Evolutionary conservation across 148 eudicot genomes (phyloP).

Genomic region (Vaccinium darrowii): DNA sequence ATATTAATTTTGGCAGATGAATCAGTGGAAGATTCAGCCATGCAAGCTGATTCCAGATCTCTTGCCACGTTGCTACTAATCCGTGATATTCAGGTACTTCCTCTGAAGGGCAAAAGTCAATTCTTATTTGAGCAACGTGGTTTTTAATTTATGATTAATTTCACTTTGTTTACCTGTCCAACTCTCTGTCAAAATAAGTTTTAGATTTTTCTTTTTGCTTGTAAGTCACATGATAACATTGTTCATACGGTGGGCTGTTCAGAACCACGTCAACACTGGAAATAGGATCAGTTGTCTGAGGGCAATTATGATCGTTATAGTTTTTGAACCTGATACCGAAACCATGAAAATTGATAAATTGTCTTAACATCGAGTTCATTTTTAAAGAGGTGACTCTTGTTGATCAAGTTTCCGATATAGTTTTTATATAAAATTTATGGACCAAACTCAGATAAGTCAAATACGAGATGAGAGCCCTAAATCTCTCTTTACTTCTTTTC

Average conservation of each 20-base stretch:
- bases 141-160: neutral
- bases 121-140: slow-evolving; percentile 4
- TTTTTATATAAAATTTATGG: too few relatives aligned
- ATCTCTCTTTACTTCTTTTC: too few relatives aligned
- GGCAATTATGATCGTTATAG: neutral
- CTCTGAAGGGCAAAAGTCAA: slow-evolving; percentile 9
- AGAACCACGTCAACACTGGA: neutral
- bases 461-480: too few relatives aligned
- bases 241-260: neutral
- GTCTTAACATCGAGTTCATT: neutral
- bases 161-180: neutral
- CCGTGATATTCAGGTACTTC: slow-evolving; percentile 60
- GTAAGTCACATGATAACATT: neutral
- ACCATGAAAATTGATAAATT: neutral
- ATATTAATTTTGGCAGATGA: slow-evolving; percentile 63
- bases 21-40: slow-evolving; percentile 67
- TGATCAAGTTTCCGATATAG: neutral
- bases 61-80: slow-evolving; percentile 57
- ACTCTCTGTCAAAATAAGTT: neutral
- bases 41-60: slow-evolving; percentile 68
- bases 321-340: neutral
- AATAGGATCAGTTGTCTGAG: neutral
- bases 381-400: neutral
- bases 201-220: neutral
- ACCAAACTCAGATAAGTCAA: too few relatives aligned